Evolutionary conservation across 495 filamentous ascomycete species (phyloP).

Genomic region (Aspergillus baeticus): DNA sequence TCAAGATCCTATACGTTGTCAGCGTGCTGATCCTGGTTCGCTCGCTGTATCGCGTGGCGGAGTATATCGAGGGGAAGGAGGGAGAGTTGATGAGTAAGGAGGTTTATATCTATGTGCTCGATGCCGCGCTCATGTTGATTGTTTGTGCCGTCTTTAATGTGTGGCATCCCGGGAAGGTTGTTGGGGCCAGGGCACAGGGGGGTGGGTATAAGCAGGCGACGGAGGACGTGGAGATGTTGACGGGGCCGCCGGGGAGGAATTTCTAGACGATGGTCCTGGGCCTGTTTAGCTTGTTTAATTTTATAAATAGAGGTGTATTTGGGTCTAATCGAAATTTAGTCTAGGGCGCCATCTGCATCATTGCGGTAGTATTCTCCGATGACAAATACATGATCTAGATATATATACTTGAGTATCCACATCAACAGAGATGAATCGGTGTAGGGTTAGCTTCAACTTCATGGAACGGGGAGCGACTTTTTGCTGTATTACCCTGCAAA

Average conservation of each 20-base stretch:
- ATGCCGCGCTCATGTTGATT: constrained; percentile 49
- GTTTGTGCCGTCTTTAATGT: constrained; percentile 50
- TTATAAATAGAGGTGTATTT: no score
- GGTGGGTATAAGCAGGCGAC: not conserved
- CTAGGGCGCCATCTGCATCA: no score
- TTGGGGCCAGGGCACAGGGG: not conserved
- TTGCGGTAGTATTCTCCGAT: no score
- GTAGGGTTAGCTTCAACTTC: constrained; percentile 18
- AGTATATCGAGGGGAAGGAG: constrained; percentile 53
- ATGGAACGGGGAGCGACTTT: constrained; percentile 18
- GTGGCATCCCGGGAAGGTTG: constrained; percentile 21
- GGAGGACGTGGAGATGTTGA: constrained; percentile 18
- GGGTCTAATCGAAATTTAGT: no score
- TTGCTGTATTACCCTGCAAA: constrained; percentile 20
- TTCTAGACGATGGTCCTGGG: not conserved
- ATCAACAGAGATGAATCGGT: no score
- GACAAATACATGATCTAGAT: no score
- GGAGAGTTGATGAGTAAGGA: constrained; percentile 51
- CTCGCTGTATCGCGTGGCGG: constrained; percentile 57
- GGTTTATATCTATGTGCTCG: constrained; percentile 58
- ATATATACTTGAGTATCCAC: no score
- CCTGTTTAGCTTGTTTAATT: constrained; percentile 17
- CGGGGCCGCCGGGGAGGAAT: not conserved
- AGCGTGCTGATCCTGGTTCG: constrained; percentile 53
- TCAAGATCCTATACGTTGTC: not conserved